These are phyloP conservation scores for Diaporthe vexans DNA, from an alignment of 2,329 filamentous ascomycete species.

Conservation along the genomic window DNA sequence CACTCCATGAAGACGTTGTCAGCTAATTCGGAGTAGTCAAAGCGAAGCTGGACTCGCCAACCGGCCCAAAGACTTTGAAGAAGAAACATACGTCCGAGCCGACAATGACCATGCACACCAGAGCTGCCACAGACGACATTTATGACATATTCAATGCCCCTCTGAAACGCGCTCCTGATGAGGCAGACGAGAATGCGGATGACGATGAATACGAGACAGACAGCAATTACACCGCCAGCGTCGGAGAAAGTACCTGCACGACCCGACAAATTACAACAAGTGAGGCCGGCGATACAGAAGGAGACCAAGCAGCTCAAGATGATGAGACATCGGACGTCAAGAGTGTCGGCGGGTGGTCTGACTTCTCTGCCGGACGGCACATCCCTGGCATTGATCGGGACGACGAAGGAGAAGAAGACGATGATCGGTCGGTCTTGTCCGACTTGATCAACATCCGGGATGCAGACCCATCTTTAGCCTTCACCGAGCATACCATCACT, in stretches of 20 bases:
- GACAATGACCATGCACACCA: conserved; percentile 98
- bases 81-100: conserved; percentile 79
- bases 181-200: conserved; percentile 62
- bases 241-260: conserved; percentile 85
- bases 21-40: conserved; percentile 74
- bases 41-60: conserved; percentile 91
- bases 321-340: conserved; percentile 70
- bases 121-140: conserved; percentile 95
- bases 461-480: conserved; percentile 46
- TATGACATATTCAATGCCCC: conserved; percentile 98
- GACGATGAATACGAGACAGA: conserved; percentile 81
- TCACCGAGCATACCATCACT: conserved; percentile 42
- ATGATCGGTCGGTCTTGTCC: conserved; percentile 53
- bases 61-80: conserved; percentile 85
- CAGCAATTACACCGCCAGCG: conserved; percentile 81
- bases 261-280: conserved; percentile 74
- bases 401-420: conserved; percentile 53
- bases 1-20: neutral
- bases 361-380: conserved; percentile 83
- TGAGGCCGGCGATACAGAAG: conserved; percentile 57
- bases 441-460: conserved; percentile 57
- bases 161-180: conserved; percentile 57
- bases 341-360: conserved; percentile 87
- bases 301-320: conserved; percentile 57
- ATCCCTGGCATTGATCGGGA: conserved; percentile 63